Evolutionary conservation across 2,329 filamentous ascomycete species (phyloP), one percentile per base, ranked within the genome.

Genomic region (Calonectria montana): DNA sequence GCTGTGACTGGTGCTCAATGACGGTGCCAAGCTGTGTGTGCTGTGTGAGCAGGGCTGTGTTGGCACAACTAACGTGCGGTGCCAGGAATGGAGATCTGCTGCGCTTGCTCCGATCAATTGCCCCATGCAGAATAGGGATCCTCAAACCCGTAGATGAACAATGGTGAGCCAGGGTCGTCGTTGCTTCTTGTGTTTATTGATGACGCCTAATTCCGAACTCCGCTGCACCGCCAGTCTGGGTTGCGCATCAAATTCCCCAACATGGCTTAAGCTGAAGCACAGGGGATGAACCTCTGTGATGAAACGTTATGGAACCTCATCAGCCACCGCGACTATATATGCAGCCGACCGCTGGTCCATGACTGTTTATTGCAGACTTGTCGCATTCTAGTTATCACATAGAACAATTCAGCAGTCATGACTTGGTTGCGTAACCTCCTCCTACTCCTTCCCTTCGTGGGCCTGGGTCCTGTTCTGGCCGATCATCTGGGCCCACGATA

Each of bases 401-500:
- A 57, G 1, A n/a, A 37, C 37, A 16, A 57, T 1, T 23, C 31
- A 8, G 2, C 29, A 39, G 21, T 29, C 43, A 64, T 64, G 61
- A 8, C 48, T 37, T 48, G 43, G 29, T 25, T 43, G 21, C 61
- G 43, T n/a, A 50, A 25, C 43, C 43, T 65, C 15, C 12, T 25
- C 31, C 31, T 48, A 12, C 21, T 50, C 15, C 43, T 48, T 12
- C 62, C 47, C 43, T 47, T 47, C 23, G 23, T 39, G 53, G 61
- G 43, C 13, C n/a, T 47, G 2, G 15, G 31, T 21, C 29, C 29
- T 13, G 43, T 39, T 8, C n/a, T 48, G 2, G 70, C 70, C 13
- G 63, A 74, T 23, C 53, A 59, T 18, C 41, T 74, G 2, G 72
- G 72, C 13, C 67, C 70, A 3, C n/a, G 70, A 65, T 73, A 68